A percentile compares a stretch with the other conserved stretches of the same genome.
Conservation (phyloP, 306 rosid species). For the Vigna unguiculata region DNA sequence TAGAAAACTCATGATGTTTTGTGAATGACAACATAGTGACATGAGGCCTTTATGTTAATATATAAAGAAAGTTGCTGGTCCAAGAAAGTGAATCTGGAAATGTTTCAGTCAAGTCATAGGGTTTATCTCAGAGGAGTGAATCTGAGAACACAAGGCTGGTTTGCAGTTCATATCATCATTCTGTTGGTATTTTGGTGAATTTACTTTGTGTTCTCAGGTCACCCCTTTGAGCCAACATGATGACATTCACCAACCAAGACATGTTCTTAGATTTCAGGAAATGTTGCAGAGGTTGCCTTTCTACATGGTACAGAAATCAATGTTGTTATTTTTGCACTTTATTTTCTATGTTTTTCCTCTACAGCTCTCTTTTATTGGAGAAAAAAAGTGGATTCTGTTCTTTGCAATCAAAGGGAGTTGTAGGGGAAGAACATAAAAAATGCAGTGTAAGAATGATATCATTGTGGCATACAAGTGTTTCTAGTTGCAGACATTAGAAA, state of each 20-base stretch:
- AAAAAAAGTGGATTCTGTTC: not conserved
- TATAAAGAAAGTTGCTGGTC: not conserved
- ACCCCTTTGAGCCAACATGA: constrained; percentile 52
- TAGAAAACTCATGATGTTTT: not conserved
- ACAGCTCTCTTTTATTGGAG: constrained; percentile 4
- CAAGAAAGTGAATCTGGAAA: not conserved
- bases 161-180: not conserved
- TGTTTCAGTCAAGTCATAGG: not conserved
- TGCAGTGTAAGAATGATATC: constrained; percentile 12
- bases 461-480: constrained; percentile 17
- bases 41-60: not conserved
- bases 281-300: constrained; percentile 19
- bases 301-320: constrained; percentile 11
- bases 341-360: constrained; percentile 28
- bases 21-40: constrained; percentile 42
- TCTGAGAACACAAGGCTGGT: constrained; percentile 49
- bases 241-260: not conserved
- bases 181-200: constrained; percentile 9
- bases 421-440: constrained; percentile 35
- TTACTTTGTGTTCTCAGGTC: constrained; percentile 59
- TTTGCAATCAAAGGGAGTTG: constrained; percentile 47
- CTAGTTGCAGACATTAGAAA: not conserved
- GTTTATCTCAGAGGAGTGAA: constrained; percentile 54
- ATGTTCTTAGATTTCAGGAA: constrained; percentile 27
- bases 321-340: constrained; percentile 34